Evolutionary conservation across 345 rosid genomes (phyloP), one percentile per base, ranked within the genome.

Genomic region (Brassica rapa): DNA sequence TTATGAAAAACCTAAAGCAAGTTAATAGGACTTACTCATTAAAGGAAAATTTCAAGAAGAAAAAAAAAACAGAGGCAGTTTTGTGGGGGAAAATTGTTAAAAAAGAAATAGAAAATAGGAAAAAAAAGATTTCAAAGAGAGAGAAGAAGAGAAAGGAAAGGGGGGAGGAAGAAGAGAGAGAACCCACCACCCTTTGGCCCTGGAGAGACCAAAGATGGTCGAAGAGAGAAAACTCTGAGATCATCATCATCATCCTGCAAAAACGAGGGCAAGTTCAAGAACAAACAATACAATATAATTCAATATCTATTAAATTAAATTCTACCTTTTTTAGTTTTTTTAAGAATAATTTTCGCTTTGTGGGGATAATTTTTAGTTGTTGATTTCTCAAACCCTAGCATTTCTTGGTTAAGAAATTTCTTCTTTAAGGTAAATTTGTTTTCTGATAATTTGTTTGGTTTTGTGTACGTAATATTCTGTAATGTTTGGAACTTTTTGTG

Each of bases 191-290:
- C 75, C 77, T 81, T 81, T 81, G 83, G 83, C 83, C 83, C 66
- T 81, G 80, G 83, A 76, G 79, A 83, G 84, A 83, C 77, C 77
- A 70, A 80, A 72, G 86, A 80, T 86, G 88, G 88, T 85, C 89
- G 89, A 83, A 83, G 91, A 85, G 87, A 86, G 70, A 85, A 85
- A 80, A 83, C 90, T 89, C 92, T 88, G 87, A 89, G 87, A 86
- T 90, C 93, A 89, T 89, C 89, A 61, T 51, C 77, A 19, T 55
- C 65, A 25, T 59, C 32, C 70, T 73, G 79, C 71, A 68, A 62
- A 62, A 62, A 60, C 10, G 69, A 81, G 75, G 90, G 89, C 88
- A 86, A 90, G 79, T 81, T 76, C 73, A 78, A 84, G 62, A 63
- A 86, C 60, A 70, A 37, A 75, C 8, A 49, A 70, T 12, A 69